Evolutionary conservation across 495 filamentous ascomycete genomes (phyloP).

Genomic region (Penicillium goetzii): DNA sequence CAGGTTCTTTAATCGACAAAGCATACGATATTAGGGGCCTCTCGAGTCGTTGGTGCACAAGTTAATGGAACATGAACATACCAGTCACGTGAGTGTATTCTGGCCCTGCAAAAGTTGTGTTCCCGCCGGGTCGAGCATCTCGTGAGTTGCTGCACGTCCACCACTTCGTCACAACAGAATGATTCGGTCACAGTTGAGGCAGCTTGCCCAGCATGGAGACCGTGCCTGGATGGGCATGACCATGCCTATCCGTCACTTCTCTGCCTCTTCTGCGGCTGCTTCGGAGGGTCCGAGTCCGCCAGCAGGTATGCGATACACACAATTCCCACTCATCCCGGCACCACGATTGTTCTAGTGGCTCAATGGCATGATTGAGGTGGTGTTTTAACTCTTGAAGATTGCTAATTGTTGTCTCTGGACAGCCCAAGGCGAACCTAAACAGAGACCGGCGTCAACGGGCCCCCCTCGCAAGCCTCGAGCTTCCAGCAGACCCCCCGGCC

Average conservation of each 20-base stretch:
- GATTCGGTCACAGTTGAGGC: conserved; percentile 37
- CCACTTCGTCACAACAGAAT: conserved; percentile 30
- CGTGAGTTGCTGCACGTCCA: background rate
- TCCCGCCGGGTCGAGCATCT: conserved; percentile 11
- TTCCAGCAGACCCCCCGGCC: conserved; percentile 28
- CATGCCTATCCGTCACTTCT: conserved; percentile 37
- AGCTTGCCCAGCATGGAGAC: conserved; percentile 24
- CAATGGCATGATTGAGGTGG: background rate
- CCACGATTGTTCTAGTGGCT: background rate
- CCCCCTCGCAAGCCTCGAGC: conserved; percentile 22
- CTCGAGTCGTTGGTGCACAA: background rate
- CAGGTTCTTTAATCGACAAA: background rate
- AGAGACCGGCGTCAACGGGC: conserved; percentile 5
- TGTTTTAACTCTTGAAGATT: background rate
- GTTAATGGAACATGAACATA: too few species aligned
- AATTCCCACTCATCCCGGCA: background rate
- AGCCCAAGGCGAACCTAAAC: conserved; percentile 8
- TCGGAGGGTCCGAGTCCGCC: conserved; percentile 26
- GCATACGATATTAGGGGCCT: background rate
- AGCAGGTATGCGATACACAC: conserved; percentile 30
- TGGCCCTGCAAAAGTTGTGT: conserved; percentile 25
- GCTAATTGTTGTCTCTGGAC: background rate
- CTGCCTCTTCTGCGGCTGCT: conserved; percentile 27
- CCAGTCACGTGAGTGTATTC: conserved; percentile 19
- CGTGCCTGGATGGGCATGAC: conserved; percentile 19